Percentiles rank a stretch among this genome's conserved stretches.
These are phyloP conservation scores for Leucosporidium scottii DNA, from an alignment of 768 basidiomycete genomes.

Conservation along the genomic window DNA sequence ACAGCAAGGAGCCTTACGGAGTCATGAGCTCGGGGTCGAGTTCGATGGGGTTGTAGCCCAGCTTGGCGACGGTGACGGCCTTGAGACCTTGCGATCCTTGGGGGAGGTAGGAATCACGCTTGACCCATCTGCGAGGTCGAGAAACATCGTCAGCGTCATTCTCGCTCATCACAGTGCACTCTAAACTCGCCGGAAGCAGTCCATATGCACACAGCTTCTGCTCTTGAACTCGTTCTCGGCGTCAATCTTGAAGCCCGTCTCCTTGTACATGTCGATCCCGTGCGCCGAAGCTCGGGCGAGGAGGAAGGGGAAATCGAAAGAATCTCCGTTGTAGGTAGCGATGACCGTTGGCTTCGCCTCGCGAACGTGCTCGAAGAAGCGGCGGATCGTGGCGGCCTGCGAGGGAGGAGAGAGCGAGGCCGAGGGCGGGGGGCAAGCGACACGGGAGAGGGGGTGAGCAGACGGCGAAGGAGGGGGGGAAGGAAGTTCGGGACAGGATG, in stretches of 20 bases:
- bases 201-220: conserved; percentile 90
- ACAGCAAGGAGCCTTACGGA: conserved; percentile 58
- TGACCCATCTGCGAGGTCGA: conserved; percentile 63
- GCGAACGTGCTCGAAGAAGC: conserved; percentile 90
- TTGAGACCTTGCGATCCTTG: conserved; percentile 98
- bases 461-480: not conserved
- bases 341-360: conserved; percentile 93
- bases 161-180: not conserved
- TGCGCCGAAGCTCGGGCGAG: conserved; percentile 74
- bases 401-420: too few relatives aligned
- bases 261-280: conserved; percentile 92
- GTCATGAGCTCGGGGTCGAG: conserved; percentile 99
- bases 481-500: not conserved
- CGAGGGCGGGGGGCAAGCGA: too few relatives aligned
- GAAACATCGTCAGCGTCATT: not conserved
- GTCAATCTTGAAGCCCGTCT: conserved; percentile 87
- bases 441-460: too few relatives aligned
- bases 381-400: conserved; percentile 71
- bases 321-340: conserved; percentile 97
- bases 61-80: conserved; percentile 89
- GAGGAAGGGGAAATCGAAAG: conserved; percentile 98
- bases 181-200: conserved; percentile 67
- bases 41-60: conserved; percentile 95
- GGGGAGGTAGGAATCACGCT: conserved; percentile 94
- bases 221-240: conserved; percentile 92